Percentiles rank a stretch among this genome's conserved stretches.
These are phyloP conservation scores for Rosa rugosa DNA, from an alignment of 306 rosid species.

Conservation along the genomic window DNA sequence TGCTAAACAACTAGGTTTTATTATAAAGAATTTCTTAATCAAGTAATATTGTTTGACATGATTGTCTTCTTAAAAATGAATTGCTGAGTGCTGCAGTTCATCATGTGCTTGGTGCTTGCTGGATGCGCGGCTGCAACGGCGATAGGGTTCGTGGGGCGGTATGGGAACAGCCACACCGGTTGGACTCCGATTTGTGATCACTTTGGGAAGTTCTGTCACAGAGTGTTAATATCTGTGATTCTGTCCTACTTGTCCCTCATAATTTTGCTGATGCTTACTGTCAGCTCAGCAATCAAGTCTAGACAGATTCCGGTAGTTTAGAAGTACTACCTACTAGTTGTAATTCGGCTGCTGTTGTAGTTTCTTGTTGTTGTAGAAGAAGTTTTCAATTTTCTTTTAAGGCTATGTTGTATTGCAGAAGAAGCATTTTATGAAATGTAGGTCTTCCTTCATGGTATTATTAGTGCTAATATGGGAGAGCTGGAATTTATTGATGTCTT, in stretches of 20 bases:
- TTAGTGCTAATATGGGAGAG: background rate
- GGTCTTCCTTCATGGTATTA: background rate
- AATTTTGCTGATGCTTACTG: conserved; percentile 39
- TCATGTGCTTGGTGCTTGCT: conserved; percentile 32
- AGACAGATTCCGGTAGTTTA: conserved; percentile 22
- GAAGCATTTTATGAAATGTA: background rate
- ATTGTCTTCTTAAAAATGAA: background rate
- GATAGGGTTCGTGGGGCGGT: conserved; percentile 46
- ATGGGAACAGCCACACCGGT: conserved; percentile 49
- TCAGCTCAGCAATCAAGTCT: conserved; percentile 38
- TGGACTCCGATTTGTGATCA: conserved; percentile 54
- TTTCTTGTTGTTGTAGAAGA: background rate
- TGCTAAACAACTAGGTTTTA: background rate
- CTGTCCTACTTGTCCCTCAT: conserved; percentile 45
- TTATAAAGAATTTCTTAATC: background rate
- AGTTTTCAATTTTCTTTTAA: background rate
- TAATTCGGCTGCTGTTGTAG: background rate
- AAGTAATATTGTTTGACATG: background rate
- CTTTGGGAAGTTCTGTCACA: conserved; percentile 38
- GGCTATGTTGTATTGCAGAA: background rate
- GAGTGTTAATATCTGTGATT: conserved; percentile 27
- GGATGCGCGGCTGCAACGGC: conserved; percentile 57
- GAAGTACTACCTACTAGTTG: background rate
- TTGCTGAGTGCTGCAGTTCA: conserved; percentile 26
- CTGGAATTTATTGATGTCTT: background rate